phyloP scores from a whole-genome alignment of 305 asterid species.

The Rubia balearica region DNA sequence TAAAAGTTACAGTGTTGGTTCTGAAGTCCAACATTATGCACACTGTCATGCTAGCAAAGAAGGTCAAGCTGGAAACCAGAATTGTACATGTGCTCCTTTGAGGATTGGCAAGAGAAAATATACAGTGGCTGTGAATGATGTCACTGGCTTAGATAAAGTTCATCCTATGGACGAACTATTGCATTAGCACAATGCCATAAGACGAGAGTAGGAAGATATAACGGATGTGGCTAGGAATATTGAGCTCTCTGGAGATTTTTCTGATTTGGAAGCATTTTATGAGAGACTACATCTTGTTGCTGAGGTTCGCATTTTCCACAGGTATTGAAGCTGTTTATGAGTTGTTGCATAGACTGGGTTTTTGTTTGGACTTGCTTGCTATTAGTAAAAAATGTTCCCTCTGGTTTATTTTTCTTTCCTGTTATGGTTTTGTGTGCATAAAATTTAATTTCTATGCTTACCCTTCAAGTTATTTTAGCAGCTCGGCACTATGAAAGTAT shows the following conservation, averaged over 20 bases:
- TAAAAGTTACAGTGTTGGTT: conserved; percentile 17
- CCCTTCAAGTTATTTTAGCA: background rate
- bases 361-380: background rate
- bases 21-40: conserved; percentile 14
- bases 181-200: conserved; percentile 43
- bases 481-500: background rate
- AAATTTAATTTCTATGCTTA: background rate
- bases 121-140: conserved; percentile 18
- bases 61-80: conserved; percentile 13
- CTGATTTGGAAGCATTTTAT: conserved; percentile 30
- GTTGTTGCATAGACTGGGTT: background rate
- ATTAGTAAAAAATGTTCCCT: background rate
- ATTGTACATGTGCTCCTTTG: conserved; percentile 25
- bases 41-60: conserved; percentile 17
- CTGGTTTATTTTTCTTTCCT: background rate
- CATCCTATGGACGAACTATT: conserved; percentile 41
- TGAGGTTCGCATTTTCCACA: conserved; percentile 44
- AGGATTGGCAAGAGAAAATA: conserved; percentile 30
- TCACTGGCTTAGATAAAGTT: conserved; percentile 19
- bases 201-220: conserved; percentile 31
- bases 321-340: conserved; percentile 20
- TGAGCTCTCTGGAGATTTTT: conserved; percentile 35
- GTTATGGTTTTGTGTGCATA: background rate
- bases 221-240: conserved; percentile 36
- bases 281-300: conserved; percentile 39